Evolutionary conservation across 2,329 filamentous ascomycete genomes (phyloP).

Genomic region (Ambrosiella cleistominuta): DNA sequence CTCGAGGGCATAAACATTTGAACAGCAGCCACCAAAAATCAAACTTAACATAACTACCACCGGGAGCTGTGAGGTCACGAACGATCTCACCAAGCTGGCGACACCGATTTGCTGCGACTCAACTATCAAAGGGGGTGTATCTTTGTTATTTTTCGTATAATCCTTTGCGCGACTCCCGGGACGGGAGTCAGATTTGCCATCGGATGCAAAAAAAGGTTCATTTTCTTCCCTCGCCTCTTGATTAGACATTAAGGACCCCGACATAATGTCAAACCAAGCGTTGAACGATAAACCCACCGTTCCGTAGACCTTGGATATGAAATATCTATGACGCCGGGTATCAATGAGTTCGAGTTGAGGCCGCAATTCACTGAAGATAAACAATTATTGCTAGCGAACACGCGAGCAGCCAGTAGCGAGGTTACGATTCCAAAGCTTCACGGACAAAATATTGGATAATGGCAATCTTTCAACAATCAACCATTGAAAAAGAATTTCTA

Average conservation of each 20-base stretch:
- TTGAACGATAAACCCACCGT: background rate
- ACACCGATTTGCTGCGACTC: background rate
- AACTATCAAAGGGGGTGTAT: background rate
- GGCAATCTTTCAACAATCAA: too few relatives aligned
- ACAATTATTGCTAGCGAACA: too few relatives aligned
- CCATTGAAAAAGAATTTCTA: too few relatives aligned
- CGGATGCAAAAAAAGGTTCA: too few relatives aligned
- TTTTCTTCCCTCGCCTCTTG: too few relatives aligned
- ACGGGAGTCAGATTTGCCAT: too few relatives aligned
- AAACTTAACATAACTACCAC: constrained; percentile 44
- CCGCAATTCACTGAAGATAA: too few relatives aligned
- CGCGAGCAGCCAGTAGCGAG: too few relatives aligned
- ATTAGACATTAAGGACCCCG: too few relatives aligned
- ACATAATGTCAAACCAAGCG: too few relatives aligned
- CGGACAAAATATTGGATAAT: too few relatives aligned
- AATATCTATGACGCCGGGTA: background rate
- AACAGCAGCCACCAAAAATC: constrained; percentile 92
- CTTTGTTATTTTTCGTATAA: background rate
- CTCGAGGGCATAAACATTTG: constrained; percentile 93
- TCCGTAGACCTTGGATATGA: background rate
- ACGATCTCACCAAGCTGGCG: background rate
- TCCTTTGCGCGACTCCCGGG: background rate
- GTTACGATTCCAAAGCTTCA: too few relatives aligned
- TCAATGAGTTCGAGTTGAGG: background rate
- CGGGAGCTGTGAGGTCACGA: constrained; percentile 25